A percentile compares a stretch with the other conserved stretches of the same genome.
Evolutionary conservation across 257 asterid species (phyloP).

Genomic region (Anisodus acutangulus): DNA sequence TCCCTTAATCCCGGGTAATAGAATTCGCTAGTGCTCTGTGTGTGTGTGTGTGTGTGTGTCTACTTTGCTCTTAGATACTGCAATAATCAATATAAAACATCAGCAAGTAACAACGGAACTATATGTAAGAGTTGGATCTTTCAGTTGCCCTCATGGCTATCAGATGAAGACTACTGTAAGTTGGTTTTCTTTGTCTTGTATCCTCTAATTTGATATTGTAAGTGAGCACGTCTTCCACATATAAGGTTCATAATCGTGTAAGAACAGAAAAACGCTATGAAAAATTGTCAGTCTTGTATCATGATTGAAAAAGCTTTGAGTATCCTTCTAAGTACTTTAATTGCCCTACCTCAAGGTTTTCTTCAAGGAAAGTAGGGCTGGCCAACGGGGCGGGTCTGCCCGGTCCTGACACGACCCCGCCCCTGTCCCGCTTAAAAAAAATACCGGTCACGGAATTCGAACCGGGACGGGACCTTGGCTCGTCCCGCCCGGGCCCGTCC

Average conservation of each 20-base stretch:
- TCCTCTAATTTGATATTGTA: not conserved
- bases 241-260: not conserved
- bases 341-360: conserved; percentile 58
- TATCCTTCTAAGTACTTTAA: conserved; percentile 29
- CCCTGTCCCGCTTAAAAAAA: no score
- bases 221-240: not conserved
- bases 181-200: not conserved
- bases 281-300: not conserved
- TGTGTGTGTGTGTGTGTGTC: no score
- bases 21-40: not conserved
- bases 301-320: conserved; percentile 10
- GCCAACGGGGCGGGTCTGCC: no score
- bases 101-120: not conserved
- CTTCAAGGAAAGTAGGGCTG: conserved; percentile 42
- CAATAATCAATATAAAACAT: not conserved
- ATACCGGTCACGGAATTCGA: no score
- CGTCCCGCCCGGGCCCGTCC: no score
- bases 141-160: not conserved
- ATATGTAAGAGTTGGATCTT: not conserved
- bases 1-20: not conserved
- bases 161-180: not conserved
- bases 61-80: not conserved
- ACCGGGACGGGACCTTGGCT: no score
- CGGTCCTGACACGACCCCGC: no score
- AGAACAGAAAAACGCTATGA: not conserved